Evolutionary conservation across 331 rosid species (phyloP).

Genomic region (Acacia concinna): DNA sequence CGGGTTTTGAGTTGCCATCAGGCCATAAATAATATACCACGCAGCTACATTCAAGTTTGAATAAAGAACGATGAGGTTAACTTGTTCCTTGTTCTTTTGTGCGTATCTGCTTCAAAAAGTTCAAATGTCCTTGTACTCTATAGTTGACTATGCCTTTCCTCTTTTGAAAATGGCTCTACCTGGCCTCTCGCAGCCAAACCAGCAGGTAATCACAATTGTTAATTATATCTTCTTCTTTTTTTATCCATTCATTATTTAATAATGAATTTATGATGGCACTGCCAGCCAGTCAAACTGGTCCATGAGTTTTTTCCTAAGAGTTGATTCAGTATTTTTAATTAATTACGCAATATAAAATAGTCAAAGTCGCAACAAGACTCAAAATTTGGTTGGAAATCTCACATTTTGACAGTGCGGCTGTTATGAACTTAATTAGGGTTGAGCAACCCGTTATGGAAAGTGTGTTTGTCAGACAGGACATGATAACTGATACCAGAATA

Average conservation of each 20-base stretch:
- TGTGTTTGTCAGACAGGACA: neutral
- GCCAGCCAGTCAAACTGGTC: neutral
- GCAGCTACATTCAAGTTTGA: neutral
- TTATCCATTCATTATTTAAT: neutral
- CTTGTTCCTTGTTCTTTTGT: neutral
- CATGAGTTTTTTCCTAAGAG: neutral
- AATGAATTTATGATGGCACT: neutral
- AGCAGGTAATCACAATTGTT: neutral
- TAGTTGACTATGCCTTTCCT: neutral
- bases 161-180: neutral
- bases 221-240: no score
- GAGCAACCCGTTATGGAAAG: neutral
- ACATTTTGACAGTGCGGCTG: neutral
- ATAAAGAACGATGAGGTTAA: neutral
- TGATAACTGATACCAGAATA: neutral
- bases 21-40: neutral
- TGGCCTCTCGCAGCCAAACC: neutral
- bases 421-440: neutral
- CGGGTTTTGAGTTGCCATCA: neutral
- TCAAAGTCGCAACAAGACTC: neutral
- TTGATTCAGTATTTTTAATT: neutral
- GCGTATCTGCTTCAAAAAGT: neutral
- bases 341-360: neutral
- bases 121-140: neutral
- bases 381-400: neutral